Conservation (phyloP, 345 rosid genomes). For the Noccaea bulbosa region DNA sequence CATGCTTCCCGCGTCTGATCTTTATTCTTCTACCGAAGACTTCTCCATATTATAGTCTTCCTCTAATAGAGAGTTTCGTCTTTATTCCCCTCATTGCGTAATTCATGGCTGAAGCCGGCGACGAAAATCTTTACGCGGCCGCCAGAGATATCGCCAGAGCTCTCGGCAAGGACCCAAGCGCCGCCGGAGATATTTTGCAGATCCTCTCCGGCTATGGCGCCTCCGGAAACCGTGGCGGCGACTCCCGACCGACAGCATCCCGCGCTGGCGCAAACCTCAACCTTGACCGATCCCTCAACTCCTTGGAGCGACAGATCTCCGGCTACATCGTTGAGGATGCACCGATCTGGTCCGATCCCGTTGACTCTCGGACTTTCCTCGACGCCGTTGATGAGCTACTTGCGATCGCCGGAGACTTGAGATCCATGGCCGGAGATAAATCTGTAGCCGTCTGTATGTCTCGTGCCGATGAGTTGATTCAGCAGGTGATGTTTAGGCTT, state of each 20-base stretch:
- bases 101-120: conserved; percentile 62
- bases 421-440: conserved; percentile 57
- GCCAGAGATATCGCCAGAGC: conserved; percentile 93
- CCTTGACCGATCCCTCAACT: conserved; percentile 56
- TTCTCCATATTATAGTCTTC: conserved; percentile 35
- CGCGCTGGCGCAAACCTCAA: conserved; percentile 44
- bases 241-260: conserved; percentile 44
- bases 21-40: conserved; percentile 27
- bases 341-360: conserved; percentile 86
- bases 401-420: conserved; percentile 51
- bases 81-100: conserved; percentile 25
- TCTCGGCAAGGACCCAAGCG: conserved; percentile 75
- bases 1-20: conserved; percentile 47
- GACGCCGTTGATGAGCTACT: conserved; percentile 71
- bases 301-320: conserved; percentile 74
- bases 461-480: conserved; percentile 78
- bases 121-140: conserved; percentile 82
- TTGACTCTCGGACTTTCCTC: conserved; percentile 70
- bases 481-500: conserved; percentile 78
- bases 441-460: conserved; percentile 50
- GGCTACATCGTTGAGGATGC: conserved; percentile 60
- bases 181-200: conserved; percentile 87
- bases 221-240: conserved; percentile 67
- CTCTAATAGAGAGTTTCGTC: conserved; percentile 32
- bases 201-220: conserved; percentile 85